Evolutionary conservation across 495 filamentous ascomycete genomes (phyloP), one percentile per base, ranked within the genome.

Genomic region (Hypoxylon perforatum): DNA sequence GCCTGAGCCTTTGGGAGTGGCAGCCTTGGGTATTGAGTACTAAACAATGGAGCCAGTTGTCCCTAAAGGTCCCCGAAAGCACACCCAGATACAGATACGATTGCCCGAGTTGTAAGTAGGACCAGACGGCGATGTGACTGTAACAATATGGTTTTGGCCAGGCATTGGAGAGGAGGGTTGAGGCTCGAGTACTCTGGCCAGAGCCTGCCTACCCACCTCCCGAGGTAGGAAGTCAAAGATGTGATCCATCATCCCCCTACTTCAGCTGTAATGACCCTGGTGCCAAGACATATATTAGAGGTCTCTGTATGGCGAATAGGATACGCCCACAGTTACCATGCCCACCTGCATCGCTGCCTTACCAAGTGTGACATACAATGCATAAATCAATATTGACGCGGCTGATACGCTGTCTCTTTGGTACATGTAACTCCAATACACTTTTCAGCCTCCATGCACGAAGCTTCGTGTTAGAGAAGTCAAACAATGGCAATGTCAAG

Each of bases 311-410:
- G 17, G 28, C 58, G 36, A 61, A 61, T 61, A 47, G 15, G 41
- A 33, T 17, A 61, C 10, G 17, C n/a, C 25, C 49, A 54, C 15
- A 52, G 21, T 9, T 25, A 4, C 11, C n/a, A 36, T 52, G 46
- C 51, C 38, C 23, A 23, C 17, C 50, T 61, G 58, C 49, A 53
- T 61, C 39, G 41, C 39, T 53, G 49, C 46, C 58, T 49, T 61
- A 53, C n/a, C 3, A 28, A 3, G 17, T 28, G 19, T 25, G 44
- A 25, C 58, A 61, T 28, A 28, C 3, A 15, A 19, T 48, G 49
- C 49, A 36, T 54, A 14, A 36, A 54, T 54, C 8, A 53, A 61
- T 54, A 54, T 61, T 54, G n/a, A 15, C 15, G 15, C 46, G 21
- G 46, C 35, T 50, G 45, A 47, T 50, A 39, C 38, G 15, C 35